Evolutionary conservation across 805 yeast species (phyloP).

Genomic region (Ogataea corticis): DNA sequence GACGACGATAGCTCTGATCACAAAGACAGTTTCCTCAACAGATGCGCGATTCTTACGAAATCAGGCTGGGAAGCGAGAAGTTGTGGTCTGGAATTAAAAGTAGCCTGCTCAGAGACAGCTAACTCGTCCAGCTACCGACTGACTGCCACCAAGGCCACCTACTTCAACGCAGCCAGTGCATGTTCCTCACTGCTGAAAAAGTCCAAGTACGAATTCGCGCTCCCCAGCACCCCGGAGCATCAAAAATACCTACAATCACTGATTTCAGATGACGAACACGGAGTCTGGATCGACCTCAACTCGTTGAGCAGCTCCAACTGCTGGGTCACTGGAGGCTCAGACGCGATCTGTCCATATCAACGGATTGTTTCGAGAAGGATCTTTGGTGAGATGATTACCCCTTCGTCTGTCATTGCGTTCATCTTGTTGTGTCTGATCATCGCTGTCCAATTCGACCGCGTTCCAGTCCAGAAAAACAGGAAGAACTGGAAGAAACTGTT

Average conservation of each 20-base stretch:
- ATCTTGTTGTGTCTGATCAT: slow-evolving; percentile 52
- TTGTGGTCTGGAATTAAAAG: slow-evolving; percentile 56
- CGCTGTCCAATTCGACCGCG: slow-evolving; percentile 53
- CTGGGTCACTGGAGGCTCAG: slow-evolving; percentile 84
- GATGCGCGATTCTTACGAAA: slow-evolving; percentile 42
- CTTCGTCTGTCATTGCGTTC: slow-evolving; percentile 61
- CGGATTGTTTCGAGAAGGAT: slow-evolving; percentile 51
- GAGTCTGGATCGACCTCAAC: slow-evolving; percentile 80
- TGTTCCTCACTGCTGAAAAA: slow-evolving; percentile 32
- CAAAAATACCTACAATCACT: slow-evolving; percentile 32
- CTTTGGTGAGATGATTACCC: slow-evolving; percentile 64
- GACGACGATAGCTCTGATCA: slow-evolving; percentile 8
- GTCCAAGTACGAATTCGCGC: slow-evolving; percentile 36
- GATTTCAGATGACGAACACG: slow-evolving; percentile 30
- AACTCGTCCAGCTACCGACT: slow-evolving; percentile 47
- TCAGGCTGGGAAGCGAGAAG: slow-evolving; percentile 66
- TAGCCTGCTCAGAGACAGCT: slow-evolving; percentile 53
- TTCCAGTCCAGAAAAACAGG: slow-evolving; percentile 72
- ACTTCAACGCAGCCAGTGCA: slow-evolving; percentile 43
- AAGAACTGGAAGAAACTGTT: slow-evolving; percentile 61
- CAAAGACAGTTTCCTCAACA: slow-evolving; percentile 23
- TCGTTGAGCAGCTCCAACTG: slow-evolving; percentile 72
- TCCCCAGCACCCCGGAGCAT: slow-evolving; percentile 54
- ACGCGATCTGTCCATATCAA: slow-evolving; percentile 77
- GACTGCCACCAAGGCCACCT: slow-evolving; percentile 35